These are phyloP conservation scores for Globisporangium okanoganense DNA, from an alignment of 352 stramenopile genomes.

Conservation along the genomic window DNA sequence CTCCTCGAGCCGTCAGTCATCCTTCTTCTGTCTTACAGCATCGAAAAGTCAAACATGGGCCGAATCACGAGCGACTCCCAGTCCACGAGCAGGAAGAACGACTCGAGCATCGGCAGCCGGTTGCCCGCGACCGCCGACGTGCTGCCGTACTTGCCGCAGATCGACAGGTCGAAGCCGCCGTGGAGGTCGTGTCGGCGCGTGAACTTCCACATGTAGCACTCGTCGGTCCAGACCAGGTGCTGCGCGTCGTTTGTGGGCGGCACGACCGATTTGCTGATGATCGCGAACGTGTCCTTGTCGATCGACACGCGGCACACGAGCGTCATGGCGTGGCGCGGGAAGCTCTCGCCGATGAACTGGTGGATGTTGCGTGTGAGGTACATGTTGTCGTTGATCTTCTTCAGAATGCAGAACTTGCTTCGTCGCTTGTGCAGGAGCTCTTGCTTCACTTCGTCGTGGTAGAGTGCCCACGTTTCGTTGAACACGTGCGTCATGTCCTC, in stretches of 20 bases:
- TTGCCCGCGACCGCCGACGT: conserved; percentile 80
- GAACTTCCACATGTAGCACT: conserved; percentile 87
- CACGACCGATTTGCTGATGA: conserved; percentile 80
- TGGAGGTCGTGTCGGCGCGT: conserved; percentile 41
- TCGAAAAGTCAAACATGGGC: conserved; percentile 72
- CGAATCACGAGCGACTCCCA: conserved; percentile 82
- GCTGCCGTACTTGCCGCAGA: conserved; percentile 77
- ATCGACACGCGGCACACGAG: conserved; percentile 80
- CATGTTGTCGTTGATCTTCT: conserved; percentile 85
- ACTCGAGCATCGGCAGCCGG: conserved; percentile 81
- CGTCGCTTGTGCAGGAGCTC: conserved; percentile 65
- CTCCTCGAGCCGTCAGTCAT: neutral
- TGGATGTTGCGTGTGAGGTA: conserved; percentile 85
- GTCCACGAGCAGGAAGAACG: conserved; percentile 81
- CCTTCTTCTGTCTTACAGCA: conserved; percentile 13
- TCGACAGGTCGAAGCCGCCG: conserved; percentile 70
- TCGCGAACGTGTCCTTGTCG: conserved; percentile 77
- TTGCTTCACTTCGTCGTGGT: conserved; percentile 71
- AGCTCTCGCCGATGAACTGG: conserved; percentile 86
- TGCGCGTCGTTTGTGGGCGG: conserved; percentile 76
- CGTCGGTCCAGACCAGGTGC: conserved; percentile 85
- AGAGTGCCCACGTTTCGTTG: conserved; percentile 76
- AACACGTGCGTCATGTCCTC: conserved; percentile 75
- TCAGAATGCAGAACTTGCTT: conserved; percentile 84
- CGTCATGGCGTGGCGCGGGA: conserved; percentile 79